Base-by-base conservation (phyloP, 73 alveolate genomes). In the Strombidium stylifer region DNA sequence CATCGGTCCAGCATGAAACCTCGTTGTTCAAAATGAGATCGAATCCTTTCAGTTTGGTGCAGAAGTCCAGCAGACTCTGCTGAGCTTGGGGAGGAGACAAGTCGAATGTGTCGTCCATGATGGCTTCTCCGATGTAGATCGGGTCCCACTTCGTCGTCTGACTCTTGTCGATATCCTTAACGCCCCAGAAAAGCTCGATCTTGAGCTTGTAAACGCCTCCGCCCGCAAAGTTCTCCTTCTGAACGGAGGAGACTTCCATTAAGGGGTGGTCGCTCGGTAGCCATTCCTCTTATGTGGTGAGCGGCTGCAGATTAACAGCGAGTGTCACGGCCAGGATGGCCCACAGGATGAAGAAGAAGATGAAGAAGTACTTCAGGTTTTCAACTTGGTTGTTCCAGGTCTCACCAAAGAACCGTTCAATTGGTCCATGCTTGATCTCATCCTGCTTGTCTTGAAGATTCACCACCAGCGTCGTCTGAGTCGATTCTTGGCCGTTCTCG, bases 11-110 rank as follows among this genome's bases (percentile, higher is more conserved):
- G 60, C 14, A 18, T 2, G 23, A 11, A 2, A 20, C 42, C 34
- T 21, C 11, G 15, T 2, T 18, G 34, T 5, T 60, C 46, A 19
- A 24, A 36, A 15, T 14, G 4, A 28, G 20, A 8, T 25, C 24
- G 6, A n/a, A 65, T 6, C 6, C 27, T 25, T 25, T 71, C 26
- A 64, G 45, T 1, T 47, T 50, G 12, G 1, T 18, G 66, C 78
- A 64, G 26, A 64, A 37, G 26, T 18, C 27, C 21, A 5, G 14
- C 10, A 64, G 24, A 14, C 55, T 53, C 12, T 1, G 8, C 18
- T 64, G 44, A 14, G 57, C 24, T 25, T 57, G 54, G 4, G 16
- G 55, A n/a, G 48, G 23, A 15, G 55, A 5, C 47, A 64, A 27
- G 39, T 64, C 78, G 19, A 64, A 47, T 14, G 48, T n/a, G 49